Evolutionary conservation across 2,329 filamentous ascomycete genomes (phyloP), one percentile per base, ranked within the genome.

Genomic region (Xylaria sp.): DNA sequence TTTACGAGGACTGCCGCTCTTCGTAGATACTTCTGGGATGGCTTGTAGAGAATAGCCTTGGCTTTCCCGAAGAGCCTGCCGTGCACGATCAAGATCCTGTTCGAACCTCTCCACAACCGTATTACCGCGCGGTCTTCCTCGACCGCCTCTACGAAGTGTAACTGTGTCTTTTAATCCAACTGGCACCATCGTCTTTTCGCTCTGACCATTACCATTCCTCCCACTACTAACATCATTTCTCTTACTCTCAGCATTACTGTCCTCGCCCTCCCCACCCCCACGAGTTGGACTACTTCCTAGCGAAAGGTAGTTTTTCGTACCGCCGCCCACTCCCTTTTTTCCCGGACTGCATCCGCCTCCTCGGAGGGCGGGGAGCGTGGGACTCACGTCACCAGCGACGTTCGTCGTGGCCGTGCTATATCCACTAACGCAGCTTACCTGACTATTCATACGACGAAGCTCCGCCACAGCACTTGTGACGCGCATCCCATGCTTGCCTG

Each of bases 381-480:
- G 79, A 45, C 80, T 82, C 10, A 20, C 56, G 1, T 49, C 59
- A 15, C 53, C 51, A 20, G 47, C 63, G n/a, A 29, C 50, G 27
- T 44, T 50, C 42, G 63, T 62, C 0, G 82, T 82, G 1, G 79
- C 78, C 20, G 76, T 74, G 77, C 83, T 84, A 62, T 80, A 78
- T 1, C 80, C 78, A 71, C 81, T 85, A 50, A 83, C 71, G 13
- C 80, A 77, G 72, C 81, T 85, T 51, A 85, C 72, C 60, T 83
- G 77, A 75, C 84, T 87, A 77, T 88, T 87, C 85, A 87, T 88
- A 57, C 85, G 80, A 10, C 86, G 81, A 63, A 88, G 82, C 74
- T 86, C 82, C 20, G 81, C 81, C 33, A 87, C 82, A 2, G 84
- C 80, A 66, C 75, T 77, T n/a, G 81, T 77, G 13, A 84, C 73